A percentile compares a stretch with the other conserved stretches of the same genome.
Conservation (phyloP, 768 basidiomycete species). For the Austroboletus eburneus region DNA sequence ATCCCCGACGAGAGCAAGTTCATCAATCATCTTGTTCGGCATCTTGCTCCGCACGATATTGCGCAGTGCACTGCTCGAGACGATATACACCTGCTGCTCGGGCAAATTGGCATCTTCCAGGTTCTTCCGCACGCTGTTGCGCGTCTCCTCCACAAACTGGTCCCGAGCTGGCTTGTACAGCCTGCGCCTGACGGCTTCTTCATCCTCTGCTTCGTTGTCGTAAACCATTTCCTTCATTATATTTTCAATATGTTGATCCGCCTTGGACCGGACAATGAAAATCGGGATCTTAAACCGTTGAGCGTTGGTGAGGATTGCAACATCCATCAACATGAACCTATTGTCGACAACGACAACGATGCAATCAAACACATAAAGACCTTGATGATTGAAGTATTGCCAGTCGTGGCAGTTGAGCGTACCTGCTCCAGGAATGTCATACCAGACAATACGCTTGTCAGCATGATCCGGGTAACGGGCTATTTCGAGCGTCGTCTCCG, state of each 20-base stretch:
- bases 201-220: too few relatives aligned
- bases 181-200: too few relatives aligned
- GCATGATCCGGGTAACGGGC: conserved; percentile 16
- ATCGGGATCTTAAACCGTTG: conserved; percentile 17
- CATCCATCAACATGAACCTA: conserved; percentile 20
- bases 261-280: conserved; percentile 22
- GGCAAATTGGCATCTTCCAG: conserved; percentile 15
- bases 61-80: conserved; percentile 11
- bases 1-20: conserved; percentile 14
- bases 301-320: conserved; percentile 18
- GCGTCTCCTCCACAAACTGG: conserved; percentile 20
- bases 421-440: conserved; percentile 22
- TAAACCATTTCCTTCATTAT: conserved; percentile 14
- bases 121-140: conserved; percentile 11
- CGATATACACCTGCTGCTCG: conserved; percentile 20
- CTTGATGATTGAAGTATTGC: conserved; percentile 23
- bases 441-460: conserved; percentile 19
- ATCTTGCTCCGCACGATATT: conserved; percentile 5
- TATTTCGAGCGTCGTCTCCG: conserved; percentile 13
- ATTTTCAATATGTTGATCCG: conserved; percentile 20
- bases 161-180: conserved; percentile 13
- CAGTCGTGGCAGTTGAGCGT: conserved; percentile 17
- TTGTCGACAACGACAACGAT: conserved; percentile 21
- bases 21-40: conserved; percentile 9
- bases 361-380: conserved; percentile 24